Evolutionary conservation across 2,329 filamentous ascomycete genomes (phyloP).

Genomic region (Immersiporthe knoxdaviesiana): DNA sequence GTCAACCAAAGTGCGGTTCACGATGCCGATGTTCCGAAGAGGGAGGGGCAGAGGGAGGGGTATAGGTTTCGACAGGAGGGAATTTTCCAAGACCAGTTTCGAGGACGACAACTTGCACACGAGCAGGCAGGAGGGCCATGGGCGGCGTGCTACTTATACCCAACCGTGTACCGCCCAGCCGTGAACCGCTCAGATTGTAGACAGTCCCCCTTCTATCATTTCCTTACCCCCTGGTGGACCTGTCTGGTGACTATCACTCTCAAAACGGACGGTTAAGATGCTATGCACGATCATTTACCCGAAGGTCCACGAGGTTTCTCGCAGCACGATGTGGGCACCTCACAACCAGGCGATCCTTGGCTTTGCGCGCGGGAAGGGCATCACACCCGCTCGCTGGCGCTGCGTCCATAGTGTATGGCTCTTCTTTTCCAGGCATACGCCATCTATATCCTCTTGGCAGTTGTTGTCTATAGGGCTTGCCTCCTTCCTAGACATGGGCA

Average conservation of each 20-base stretch:
- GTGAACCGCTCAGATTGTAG: neutral
- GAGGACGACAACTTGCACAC: neutral
- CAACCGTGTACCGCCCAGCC: neutral
- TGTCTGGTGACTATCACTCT: conserved; percentile 11
- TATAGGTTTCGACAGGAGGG: neutral
- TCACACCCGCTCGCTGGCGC: conserved; percentile 8
- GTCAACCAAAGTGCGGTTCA: neutral
- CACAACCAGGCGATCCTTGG: conserved; percentile 20
- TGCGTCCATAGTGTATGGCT: conserved; percentile 15
- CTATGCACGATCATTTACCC: conserved; percentile 22
- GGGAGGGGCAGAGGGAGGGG: too few species aligned
- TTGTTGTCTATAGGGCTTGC: neutral
- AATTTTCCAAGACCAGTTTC: neutral
- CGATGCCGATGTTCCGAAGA: neutral
- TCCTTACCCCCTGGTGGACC: conserved; percentile 15
- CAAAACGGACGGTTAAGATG: neutral
- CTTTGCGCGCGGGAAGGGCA: conserved; percentile 4
- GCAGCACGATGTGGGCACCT: conserved; percentile 20
- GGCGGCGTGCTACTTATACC: conserved; percentile 19
- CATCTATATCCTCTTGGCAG: neutral
- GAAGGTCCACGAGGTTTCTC: conserved; percentile 23
- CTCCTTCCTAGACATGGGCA: neutral
- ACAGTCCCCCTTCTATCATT: neutral
- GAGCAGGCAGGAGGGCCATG: neutral
- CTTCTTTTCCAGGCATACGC: neutral